Percentiles rank a stretch among this genome's conserved stretches.
Evolutionary conservation across 306 rosid genomes (phyloP).

Genomic region (Cucurbita ficifolia): DNA sequence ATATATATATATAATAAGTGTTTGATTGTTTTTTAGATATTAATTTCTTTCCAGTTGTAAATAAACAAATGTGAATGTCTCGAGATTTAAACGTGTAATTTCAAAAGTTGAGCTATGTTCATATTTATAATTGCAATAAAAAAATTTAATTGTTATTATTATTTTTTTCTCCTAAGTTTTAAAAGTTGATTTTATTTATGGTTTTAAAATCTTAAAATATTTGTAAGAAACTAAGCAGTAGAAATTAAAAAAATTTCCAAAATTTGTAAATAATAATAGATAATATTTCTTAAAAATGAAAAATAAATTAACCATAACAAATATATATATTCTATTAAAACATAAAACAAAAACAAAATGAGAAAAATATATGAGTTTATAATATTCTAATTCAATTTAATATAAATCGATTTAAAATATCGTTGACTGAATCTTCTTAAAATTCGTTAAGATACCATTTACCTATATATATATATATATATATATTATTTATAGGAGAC

Average conservation of each 20-base stretch:
- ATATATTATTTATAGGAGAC: neutral
- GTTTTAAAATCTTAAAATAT: neutral
- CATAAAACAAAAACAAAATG: neutral
- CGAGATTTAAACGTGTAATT: too few species aligned
- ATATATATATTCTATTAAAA: neutral
- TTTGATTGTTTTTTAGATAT: too few species aligned
- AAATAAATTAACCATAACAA: neutral
- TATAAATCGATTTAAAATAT: neutral
- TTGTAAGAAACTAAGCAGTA: neutral
- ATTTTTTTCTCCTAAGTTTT: too few species aligned
- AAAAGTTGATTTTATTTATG: neutral
- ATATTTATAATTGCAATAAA: too few species aligned
- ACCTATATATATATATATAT: neutral
- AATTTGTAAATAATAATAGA: neutral
- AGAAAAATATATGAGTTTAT: neutral
- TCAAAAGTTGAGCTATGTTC: too few species aligned
- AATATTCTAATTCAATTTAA: too few species aligned
- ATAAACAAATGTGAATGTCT: too few species aligned
- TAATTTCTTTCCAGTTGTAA: too few species aligned
- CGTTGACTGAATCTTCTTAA: neutral
- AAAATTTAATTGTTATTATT: too few species aligned
- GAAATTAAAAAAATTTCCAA: neutral
- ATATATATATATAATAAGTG: too few species aligned
- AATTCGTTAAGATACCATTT: neutral
- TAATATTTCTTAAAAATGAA: neutral